Conservation (phyloP, 805 yeast genomes). For the Cephaloascus fragrans region DNA sequence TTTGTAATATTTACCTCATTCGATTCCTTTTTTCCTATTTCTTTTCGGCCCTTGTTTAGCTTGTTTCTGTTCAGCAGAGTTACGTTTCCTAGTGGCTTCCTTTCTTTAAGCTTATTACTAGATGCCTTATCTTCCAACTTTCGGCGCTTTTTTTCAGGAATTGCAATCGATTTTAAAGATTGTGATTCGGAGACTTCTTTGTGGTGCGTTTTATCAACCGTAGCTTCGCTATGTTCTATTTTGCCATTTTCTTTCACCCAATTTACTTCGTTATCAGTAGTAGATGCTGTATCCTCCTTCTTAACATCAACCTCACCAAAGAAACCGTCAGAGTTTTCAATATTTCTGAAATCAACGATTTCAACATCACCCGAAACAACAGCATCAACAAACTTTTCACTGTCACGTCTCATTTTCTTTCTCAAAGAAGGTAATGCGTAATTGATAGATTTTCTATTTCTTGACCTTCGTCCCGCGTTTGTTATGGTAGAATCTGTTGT, state of each 20-base stretch:
- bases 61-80: neutral
- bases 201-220: neutral
- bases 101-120: neutral
- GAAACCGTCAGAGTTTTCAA: too few species aligned
- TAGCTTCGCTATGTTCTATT: neutral
- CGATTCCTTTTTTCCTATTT: too few species aligned
- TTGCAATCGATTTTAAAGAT: too few species aligned
- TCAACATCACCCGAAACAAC: conserved; percentile 22
- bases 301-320: neutral
- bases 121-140: too few species aligned
- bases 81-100: neutral
- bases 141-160: too few species aligned
- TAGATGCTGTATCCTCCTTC: neutral
- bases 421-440: conserved; percentile 62
- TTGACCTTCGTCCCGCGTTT: conserved; percentile 36
- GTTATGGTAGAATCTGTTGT: conserved; percentile 10
- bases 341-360: neutral
- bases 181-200: too few species aligned
- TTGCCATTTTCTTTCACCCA: too few species aligned
- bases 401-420: conserved; percentile 59
- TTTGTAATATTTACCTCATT: neutral
- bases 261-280: neutral
- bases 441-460: conserved; percentile 49
- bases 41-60: neutral
- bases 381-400: conserved; percentile 53